Evolutionary conservation across 139 green algal genomes (phyloP).

Genomic region (Chlamydomonas sp.): DNA sequence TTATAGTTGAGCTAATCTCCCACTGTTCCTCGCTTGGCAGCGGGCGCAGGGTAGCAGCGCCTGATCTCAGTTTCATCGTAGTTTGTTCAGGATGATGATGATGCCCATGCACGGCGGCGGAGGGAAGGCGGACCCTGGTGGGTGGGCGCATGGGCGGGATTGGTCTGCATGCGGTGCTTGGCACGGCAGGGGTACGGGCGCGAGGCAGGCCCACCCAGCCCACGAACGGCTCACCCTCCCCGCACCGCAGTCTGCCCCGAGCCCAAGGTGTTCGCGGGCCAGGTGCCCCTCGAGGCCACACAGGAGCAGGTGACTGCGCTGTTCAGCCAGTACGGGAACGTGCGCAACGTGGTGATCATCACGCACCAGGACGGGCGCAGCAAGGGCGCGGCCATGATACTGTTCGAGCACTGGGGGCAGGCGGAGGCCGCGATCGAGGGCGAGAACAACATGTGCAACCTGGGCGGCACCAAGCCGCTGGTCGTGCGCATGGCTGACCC

Average conservation of each 20-base stretch:
- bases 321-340: constrained; percentile 60
- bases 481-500: constrained; percentile 80
- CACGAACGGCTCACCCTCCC: too few relatives aligned
- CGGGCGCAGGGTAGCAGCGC: too few relatives aligned
- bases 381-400: constrained; percentile 77
- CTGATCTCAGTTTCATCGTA: too few relatives aligned
- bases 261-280: constrained; percentile 63
- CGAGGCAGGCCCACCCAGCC: too few relatives aligned
- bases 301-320: constrained; percentile 62
- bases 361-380: constrained; percentile 54
- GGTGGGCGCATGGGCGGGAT: too few relatives aligned
- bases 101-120: too few relatives aligned
- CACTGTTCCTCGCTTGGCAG: too few relatives aligned
- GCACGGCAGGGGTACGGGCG: too few relatives aligned
- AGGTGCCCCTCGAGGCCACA: constrained; percentile 47
- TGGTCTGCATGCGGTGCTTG: too few relatives aligned
- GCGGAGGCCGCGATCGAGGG: constrained; percentile 63
- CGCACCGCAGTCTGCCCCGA: constrained; percentile 35
- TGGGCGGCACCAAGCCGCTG: constrained; percentile 40
- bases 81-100: too few relatives aligned
- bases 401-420: constrained; percentile 53
- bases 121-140: too few relatives aligned
- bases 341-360: constrained; percentile 61
- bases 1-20: too few relatives aligned
- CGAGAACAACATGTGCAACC: constrained; percentile 55